A percentile compares a stretch with the other conserved stretches of the same genome.
Evolutionary conservation across 2,329 filamentous ascomycete genomes (phyloP).

Genomic region (Ascochyta koolunga): DNA sequence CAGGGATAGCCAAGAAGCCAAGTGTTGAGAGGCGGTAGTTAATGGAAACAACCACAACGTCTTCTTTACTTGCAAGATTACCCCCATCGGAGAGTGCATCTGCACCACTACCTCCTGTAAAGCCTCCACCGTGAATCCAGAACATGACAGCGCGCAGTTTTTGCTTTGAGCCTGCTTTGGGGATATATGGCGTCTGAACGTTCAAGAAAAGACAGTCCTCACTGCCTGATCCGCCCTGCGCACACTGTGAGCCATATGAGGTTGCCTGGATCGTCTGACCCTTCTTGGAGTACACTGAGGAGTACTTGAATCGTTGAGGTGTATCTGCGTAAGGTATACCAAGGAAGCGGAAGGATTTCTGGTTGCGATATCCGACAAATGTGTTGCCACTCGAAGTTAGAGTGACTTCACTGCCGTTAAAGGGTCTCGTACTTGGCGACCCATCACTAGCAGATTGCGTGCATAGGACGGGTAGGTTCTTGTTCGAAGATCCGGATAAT

Average conservation of each 20-base stretch:
- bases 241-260: constrained; percentile 54
- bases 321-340: constrained; percentile 56
- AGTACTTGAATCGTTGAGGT: constrained; percentile 55
- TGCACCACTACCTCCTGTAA: constrained; percentile 60
- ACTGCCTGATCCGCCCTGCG: constrained; percentile 48
- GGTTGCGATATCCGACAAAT: constrained; percentile 59
- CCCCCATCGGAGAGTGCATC: constrained; percentile 56
- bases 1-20: constrained; percentile 14
- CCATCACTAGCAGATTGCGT: constrained; percentile 55
- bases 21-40: constrained; percentile 28
- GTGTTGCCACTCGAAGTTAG: constrained; percentile 53
- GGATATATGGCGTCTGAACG: constrained; percentile 41
- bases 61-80: constrained; percentile 62
- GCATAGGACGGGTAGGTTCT: constrained; percentile 57
- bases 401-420: constrained; percentile 43
- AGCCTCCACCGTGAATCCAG: constrained; percentile 69
- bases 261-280: constrained; percentile 56
- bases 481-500: constrained; percentile 25
- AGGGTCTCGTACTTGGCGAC: constrained; percentile 27
- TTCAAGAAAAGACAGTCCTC: constrained; percentile 35
- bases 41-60: constrained; percentile 60
- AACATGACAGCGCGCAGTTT: constrained; percentile 48
- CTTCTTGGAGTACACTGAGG: constrained; percentile 52
- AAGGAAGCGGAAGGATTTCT: constrained; percentile 56
- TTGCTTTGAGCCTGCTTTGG: constrained; percentile 46